A percentile compares a stretch with the other conserved stretches of the same genome.
These are phyloP conservation scores for Erythrophleum ivorense DNA, from an alignment of 331 rosid genomes.

Conservation along the genomic window DNA sequence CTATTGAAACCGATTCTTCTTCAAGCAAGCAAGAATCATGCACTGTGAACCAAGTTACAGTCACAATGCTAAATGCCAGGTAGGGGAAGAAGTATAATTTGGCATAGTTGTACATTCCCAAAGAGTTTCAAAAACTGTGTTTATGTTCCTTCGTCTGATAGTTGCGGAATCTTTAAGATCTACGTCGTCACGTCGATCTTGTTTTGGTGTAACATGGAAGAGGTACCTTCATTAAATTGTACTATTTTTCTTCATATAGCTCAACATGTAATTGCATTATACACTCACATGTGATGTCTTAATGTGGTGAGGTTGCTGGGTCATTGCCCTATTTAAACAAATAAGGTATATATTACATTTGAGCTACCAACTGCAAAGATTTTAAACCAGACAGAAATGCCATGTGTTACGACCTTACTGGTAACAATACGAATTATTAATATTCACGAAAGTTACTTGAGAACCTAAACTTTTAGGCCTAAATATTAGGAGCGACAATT, in stretches of 20 bases:
- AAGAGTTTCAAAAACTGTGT: background rate
- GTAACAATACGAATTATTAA: no score
- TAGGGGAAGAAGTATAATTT: constrained; percentile 44
- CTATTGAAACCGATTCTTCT: constrained; percentile 56
- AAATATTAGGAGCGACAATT: no score
- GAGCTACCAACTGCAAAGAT: background rate
- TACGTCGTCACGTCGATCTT: constrained; percentile 30
- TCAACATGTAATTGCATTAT: background rate
- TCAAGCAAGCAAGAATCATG: constrained; percentile 62
- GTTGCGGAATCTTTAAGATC: constrained; percentile 40
- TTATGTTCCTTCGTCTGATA: constrained; percentile 24
- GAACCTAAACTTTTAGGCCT: no score
- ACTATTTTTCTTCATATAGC: background rate
- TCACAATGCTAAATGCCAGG: constrained; percentile 71
- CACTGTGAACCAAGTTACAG: constrained; percentile 73
- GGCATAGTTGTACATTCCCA: constrained; percentile 39
- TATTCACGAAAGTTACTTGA: no score
- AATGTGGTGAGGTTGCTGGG: background rate
- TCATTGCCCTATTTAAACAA: background rate
- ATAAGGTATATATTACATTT: background rate
- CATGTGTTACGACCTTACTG: no score
- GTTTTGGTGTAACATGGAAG: constrained; percentile 42
- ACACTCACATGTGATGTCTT: background rate
- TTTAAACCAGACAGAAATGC: background rate
- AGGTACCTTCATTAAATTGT: constrained; percentile 28